A percentile compares a stretch with the other conserved stretches of the same genome.
Evolutionary conservation across 208 protist species (phyloP).

Genomic region (Wallacemonas sp.): DNA sequence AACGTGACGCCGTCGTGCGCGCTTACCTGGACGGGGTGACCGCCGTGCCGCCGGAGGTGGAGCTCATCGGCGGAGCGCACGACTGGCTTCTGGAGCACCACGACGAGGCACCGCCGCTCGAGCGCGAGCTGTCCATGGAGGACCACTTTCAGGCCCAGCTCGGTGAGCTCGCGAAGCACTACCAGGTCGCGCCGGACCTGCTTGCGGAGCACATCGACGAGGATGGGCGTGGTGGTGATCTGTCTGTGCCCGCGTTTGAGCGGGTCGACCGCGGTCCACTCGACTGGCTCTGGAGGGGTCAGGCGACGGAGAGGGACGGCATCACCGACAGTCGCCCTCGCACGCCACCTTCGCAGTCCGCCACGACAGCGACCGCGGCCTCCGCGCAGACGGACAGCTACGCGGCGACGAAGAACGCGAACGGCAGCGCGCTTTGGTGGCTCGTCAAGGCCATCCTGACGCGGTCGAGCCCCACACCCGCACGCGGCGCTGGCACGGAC

Average conservation of each 20-base stretch:
- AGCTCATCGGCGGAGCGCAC: slow-evolving; percentile 14
- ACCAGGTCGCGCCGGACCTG: not conserved
- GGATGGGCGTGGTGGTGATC: not conserved
- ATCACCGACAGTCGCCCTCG: not conserved
- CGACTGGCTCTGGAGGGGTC: not conserved
- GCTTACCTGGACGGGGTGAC: slow-evolving; percentile 13
- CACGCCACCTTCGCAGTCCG: not conserved
- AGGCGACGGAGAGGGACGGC: not conserved
- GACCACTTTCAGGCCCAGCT: slow-evolving; percentile 8
- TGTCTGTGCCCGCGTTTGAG: not conserved
- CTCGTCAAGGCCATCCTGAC: slow-evolving; percentile 8
- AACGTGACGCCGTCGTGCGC: not conserved
- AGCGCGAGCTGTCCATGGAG: slow-evolving; percentile 11
- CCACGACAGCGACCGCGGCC: not conserved
- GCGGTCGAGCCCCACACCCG: slow-evolving; percentile 1
- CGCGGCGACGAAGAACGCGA: not conserved
- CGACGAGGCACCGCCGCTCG: not conserved
- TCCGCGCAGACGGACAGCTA: not conserved
- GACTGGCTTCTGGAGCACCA: slow-evolving; percentile 11
- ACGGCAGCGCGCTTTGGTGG: slow-evolving; percentile 3
- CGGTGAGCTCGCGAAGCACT: not conserved
- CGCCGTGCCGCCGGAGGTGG: slow-evolving; percentile 14
- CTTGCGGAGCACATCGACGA: not conserved
- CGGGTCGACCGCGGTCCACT: not conserved
- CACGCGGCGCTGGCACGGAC: not conserved